phyloP scores from a whole-genome alignment of 768 basidiomycete genomes.

The Leccinum boreale region DNA sequence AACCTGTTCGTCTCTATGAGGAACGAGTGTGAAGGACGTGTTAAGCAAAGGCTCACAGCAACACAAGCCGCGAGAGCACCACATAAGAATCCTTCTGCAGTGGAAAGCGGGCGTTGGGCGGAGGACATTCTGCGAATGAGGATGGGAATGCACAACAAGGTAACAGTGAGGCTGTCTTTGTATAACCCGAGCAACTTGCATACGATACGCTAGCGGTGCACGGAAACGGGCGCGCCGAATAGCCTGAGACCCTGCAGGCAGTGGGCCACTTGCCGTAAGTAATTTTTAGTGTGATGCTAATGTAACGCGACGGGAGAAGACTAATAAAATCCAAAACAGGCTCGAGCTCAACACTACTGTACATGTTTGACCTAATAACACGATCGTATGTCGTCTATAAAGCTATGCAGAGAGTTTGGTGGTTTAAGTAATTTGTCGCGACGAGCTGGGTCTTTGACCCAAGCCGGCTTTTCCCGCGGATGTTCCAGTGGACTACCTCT shows the following conservation, averaged over 20 bases:
- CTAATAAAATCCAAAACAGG: not conserved
- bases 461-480: no score
- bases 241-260: not conserved
- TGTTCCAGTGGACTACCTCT: no score
- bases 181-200: not conserved
- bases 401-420: no score
- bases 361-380: no score
- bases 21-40: not conserved
- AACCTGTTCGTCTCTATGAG: slow-evolving; percentile 45
- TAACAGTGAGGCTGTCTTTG: not conserved
- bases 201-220: not conserved
- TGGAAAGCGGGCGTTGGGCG: slow-evolving; percentile 46
- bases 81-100: slow-evolving; percentile 78
- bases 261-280: not conserved
- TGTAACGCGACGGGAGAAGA: not conserved
- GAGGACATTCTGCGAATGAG: slow-evolving; percentile 17
- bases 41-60: slow-evolving; percentile 51
- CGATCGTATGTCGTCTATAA: no score
- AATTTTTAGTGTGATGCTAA: not conserved
- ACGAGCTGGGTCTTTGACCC: no score
- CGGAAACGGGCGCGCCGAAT: not conserved
- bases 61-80: slow-evolving; percentile 91
- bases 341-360: not conserved
- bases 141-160: not conserved
- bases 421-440: no score